Base-by-base conservation (phyloP, 176 grass and related monocot genomes). In the Triticum dicoccoides region DNA sequence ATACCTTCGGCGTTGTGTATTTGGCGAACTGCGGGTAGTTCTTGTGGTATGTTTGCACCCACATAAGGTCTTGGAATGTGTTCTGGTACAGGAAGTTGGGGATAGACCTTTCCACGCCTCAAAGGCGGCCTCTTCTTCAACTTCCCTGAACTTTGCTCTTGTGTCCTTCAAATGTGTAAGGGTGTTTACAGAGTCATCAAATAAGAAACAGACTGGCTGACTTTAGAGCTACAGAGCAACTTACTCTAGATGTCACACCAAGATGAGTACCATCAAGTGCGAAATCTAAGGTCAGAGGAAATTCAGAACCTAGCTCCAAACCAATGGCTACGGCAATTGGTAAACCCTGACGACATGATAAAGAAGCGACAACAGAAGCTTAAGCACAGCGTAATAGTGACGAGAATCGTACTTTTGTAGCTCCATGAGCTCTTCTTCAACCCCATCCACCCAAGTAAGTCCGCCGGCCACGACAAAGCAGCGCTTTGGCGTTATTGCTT, bases 51-150 rank as follows among this genome's bases (percentile, higher is more conserved):
- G 66, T 84, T 91, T 63, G 93, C 85, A 69, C 93, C 88, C 25
- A 90, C 96, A 82, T 95, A 98, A 69, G 96, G 93, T 69, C 86
- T 95, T 66, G 73, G 86, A 86, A 98, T 94, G 76, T 92, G 77
- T 58, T 89, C 93, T 85, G 93, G 96, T 61, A 95, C 88, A 35
- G 84, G 21, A 79, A 92, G 93, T 12, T 80, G 88, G 10, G 75
- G 88, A 67, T 88, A 95, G 23, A 95, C 83, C 84, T 89, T 95
- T 20, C 93, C 91, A 87, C 86, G 88, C 78, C 93, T 93, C 72
- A 98, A 87, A 29, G 91, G 93, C 45, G 89, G 59, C 51, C 88
- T 91, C 84, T 92, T 95, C 85, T 81, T 98, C 89, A 80, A 34
- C 81, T 88, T 98, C 59, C 81, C 68, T 51, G 84, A 52, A 78